phyloP scores from a whole-genome alignment of 2,329 filamentous ascomycete genomes.

The Colletotrichum salicis region DNA sequence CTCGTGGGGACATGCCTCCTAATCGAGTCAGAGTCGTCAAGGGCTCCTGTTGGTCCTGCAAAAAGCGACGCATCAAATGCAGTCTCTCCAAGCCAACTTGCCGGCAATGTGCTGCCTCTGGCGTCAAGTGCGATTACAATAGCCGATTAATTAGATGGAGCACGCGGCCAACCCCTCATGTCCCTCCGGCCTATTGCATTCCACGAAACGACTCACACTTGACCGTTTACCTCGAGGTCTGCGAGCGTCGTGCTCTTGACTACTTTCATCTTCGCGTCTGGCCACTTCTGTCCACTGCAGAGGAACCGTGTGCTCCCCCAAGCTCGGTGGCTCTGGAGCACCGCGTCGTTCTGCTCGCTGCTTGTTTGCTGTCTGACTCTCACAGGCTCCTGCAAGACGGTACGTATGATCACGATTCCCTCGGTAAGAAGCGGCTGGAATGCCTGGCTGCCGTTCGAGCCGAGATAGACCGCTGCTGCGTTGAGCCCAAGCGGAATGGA shows the following conservation, averaged over 20 bases:
- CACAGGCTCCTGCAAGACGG: slow-evolving; percentile 46
- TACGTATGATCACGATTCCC: slow-evolving; percentile 39
- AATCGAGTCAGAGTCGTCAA: slow-evolving; percentile 42
- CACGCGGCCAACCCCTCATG: background rate
- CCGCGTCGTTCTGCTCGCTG: slow-evolving; percentile 46
- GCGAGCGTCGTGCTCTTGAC: slow-evolving; percentile 44
- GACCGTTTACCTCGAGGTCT: background rate
- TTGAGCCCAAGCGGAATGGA: slow-evolving; percentile 10
- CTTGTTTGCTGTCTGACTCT: slow-evolving; percentile 46
- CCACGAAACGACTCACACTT: background rate
- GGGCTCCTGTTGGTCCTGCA: slow-evolving; percentile 58
- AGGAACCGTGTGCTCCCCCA: slow-evolving; percentile 44
- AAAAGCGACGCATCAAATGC: slow-evolving; percentile 56
- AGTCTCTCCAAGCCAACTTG: slow-evolving; percentile 51
- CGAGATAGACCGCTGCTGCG: background rate
- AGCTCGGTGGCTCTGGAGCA: slow-evolving; percentile 45
- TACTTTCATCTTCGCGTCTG: slow-evolving; percentile 48
- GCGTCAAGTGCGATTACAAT: background rate
- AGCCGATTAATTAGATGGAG: background rate
- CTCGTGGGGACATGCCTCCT: background rate
- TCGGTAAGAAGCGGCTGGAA: slow-evolving; percentile 28
- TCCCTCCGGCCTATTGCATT: background rate
- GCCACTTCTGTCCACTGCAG: slow-evolving; percentile 44
- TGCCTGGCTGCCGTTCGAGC: background rate
- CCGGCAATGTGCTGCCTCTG: slow-evolving; percentile 44